A percentile compares a stretch with the other conserved stretches of the same genome.
Evolutionary conservation across 2,329 filamentous ascomycete genomes (phyloP).

Genomic region (Nemania abortiva): DNA sequence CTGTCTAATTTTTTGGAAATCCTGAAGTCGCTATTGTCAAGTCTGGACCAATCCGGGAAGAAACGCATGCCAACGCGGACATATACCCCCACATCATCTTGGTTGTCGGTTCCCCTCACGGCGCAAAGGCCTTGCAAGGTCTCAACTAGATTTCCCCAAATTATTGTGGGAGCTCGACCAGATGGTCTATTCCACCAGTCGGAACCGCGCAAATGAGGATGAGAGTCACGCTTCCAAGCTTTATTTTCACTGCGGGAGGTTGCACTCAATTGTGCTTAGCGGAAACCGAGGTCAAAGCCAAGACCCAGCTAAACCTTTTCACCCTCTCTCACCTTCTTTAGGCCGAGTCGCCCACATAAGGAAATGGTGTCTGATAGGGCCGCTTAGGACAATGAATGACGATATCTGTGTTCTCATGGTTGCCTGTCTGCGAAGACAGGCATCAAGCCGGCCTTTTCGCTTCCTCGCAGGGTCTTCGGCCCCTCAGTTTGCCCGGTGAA

Average conservation of each 20-base stretch:
- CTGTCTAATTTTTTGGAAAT: neutral
- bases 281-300: constrained; percentile 17
- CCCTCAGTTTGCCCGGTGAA: constrained; percentile 6
- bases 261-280: constrained; percentile 30
- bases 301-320: constrained; percentile 25
- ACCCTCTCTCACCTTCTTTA: neutral
- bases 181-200: constrained; percentile 43
- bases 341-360: constrained; percentile 12
- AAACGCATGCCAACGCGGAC: neutral
- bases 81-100: neutral
- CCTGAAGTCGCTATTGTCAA: neutral
- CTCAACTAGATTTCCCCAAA: constrained; percentile 26
- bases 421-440: constrained; percentile 1
- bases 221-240: constrained; percentile 2
- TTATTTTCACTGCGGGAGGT: constrained; percentile 22
- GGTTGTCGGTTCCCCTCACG: neutral
- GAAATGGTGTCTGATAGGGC: constrained; percentile 24
- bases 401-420: constrained; percentile 35
- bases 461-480: neutral
- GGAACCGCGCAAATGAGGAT: constrained; percentile 28
- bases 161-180: constrained; percentile 30
- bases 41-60: neutral
- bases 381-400: constrained; percentile 27
- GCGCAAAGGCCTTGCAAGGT: neutral
- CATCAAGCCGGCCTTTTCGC: neutral